These are phyloP conservation scores for Saccharomyces uvarum DNA, from an alignment of 1,139 yeast genomes.

Conservation along the genomic window DNA sequence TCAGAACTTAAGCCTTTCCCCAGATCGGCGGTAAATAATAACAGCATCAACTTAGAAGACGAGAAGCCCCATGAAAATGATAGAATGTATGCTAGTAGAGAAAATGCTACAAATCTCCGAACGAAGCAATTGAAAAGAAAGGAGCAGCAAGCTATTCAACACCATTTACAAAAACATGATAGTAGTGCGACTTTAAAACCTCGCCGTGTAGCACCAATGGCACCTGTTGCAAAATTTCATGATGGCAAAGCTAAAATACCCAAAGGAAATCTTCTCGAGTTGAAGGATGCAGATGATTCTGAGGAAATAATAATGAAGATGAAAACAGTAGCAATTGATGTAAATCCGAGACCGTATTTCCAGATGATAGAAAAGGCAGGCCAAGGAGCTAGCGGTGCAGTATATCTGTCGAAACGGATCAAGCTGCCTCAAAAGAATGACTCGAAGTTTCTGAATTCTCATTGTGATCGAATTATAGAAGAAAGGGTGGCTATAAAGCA, in stretches of 20 bases:
- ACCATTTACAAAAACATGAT: background rate
- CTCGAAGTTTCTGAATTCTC: constrained; percentile 15
- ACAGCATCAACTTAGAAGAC: background rate
- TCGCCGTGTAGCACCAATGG: background rate
- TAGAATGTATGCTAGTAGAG: background rate
- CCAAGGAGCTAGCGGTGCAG: constrained; percentile 98
- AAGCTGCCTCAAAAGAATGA: constrained; percentile 26
- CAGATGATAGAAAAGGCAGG: constrained; percentile 87
- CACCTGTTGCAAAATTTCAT: background rate
- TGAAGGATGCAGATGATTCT: constrained; percentile 50
- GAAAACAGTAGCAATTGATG: constrained; percentile 68
- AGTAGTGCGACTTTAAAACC: background rate
- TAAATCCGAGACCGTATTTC: constrained; percentile 77
- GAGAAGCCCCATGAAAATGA: background rate
- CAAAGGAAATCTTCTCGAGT: constrained; percentile 13
- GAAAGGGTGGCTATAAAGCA: constrained; percentile 77
- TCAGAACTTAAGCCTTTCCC: background rate
- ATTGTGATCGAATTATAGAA: constrained; percentile 28
- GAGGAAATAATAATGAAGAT: constrained; percentile 75
- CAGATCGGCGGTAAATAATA: background rate
- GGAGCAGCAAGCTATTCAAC: background rate
- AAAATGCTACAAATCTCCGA: background rate
- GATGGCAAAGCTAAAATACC: background rate
- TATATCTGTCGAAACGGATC: constrained; percentile 70
- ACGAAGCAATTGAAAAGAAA: background rate